Conservation (phyloP, 345 rosid species). For the Zanthoxylum bungeanum region DNA sequence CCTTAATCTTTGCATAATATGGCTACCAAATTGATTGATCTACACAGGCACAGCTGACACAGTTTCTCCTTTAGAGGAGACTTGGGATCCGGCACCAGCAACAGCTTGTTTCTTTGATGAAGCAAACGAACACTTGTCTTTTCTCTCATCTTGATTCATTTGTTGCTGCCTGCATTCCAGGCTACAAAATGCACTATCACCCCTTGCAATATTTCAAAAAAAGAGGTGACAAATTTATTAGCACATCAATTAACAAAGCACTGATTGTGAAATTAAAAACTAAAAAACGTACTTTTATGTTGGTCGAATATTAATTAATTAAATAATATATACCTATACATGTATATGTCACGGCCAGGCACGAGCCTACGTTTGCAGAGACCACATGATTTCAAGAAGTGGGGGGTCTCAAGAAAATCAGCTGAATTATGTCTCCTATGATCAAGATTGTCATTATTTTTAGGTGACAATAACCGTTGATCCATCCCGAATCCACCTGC, state of each 20-base stretch:
- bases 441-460: background rate
- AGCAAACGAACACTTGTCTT: constrained; percentile 63
- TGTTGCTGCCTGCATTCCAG: constrained; percentile 83
- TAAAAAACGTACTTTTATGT: too few relatives aligned
- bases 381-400: constrained; percentile 62
- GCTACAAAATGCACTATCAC: constrained; percentile 90
- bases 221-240: too few relatives aligned
- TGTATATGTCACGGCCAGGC: constrained; percentile 86
- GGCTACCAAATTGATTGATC: background rate
- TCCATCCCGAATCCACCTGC: too few relatives aligned
- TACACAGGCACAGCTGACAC: constrained; percentile 48
- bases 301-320: too few relatives aligned
- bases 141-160: constrained; percentile 75
- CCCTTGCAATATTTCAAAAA: too few relatives aligned
- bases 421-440: constrained; percentile 60
- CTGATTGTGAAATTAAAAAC: too few relatives aligned
- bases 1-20: constrained; percentile 3
- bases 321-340: too few relatives aligned
- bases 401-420: constrained; percentile 44
- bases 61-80: constrained; percentile 45
- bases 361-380: constrained; percentile 78
- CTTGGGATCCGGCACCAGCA: constrained; percentile 17
- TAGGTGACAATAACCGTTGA: constrained; percentile 38
- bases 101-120: constrained; percentile 34
- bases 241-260: too few relatives aligned